phyloP scores from a whole-genome alignment of 2,329 filamentous ascomycete genomes.

The Botrytis elliptica region DNA sequence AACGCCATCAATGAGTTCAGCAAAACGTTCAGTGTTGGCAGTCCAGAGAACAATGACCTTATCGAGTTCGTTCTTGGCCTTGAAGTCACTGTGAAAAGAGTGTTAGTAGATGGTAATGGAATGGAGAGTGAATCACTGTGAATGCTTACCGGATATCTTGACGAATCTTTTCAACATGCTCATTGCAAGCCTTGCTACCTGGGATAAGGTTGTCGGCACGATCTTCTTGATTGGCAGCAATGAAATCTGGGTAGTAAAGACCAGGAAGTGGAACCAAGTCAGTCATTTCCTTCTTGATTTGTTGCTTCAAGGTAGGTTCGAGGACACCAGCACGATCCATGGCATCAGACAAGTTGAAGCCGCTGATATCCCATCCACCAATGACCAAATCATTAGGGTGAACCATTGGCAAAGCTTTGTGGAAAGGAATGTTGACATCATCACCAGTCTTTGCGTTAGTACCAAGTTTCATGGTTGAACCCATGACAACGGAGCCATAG shows the following conservation, averaged over 20 bases:
- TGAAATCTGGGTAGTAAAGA: constrained; percentile 99
- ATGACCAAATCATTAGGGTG: constrained; percentile 95
- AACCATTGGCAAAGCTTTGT: constrained; percentile 90
- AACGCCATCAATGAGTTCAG: constrained; percentile 81
- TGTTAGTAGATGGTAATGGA: background rate
- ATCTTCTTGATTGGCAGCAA: constrained; percentile 96
- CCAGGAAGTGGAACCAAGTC: constrained; percentile 84
- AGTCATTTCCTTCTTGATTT: constrained; percentile 91
- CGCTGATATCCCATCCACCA: constrained; percentile 97
- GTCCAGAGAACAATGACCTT: constrained; percentile 98
- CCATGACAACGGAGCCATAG: constrained; percentile 97
- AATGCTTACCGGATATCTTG: constrained; percentile 74
- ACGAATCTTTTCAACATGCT: constrained; percentile 89
- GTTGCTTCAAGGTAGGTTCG: constrained; percentile 87
- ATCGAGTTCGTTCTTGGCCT: constrained; percentile 78
- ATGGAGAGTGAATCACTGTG: too few species aligned
- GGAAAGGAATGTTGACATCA: constrained; percentile 96
- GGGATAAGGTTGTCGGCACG: constrained; percentile 87
- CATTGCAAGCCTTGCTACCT: constrained; percentile 79
- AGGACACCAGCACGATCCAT: constrained; percentile 97
- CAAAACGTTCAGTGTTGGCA: constrained; percentile 96
- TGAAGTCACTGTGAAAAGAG: constrained; percentile 68
- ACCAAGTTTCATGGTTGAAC: constrained; percentile 94
- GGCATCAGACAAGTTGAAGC: constrained; percentile 80
- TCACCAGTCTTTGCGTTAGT: constrained; percentile 77